Conservation (phyloP, 2,329 filamentous ascomycete genomes). For the Fusarium nematophilum region DNA sequence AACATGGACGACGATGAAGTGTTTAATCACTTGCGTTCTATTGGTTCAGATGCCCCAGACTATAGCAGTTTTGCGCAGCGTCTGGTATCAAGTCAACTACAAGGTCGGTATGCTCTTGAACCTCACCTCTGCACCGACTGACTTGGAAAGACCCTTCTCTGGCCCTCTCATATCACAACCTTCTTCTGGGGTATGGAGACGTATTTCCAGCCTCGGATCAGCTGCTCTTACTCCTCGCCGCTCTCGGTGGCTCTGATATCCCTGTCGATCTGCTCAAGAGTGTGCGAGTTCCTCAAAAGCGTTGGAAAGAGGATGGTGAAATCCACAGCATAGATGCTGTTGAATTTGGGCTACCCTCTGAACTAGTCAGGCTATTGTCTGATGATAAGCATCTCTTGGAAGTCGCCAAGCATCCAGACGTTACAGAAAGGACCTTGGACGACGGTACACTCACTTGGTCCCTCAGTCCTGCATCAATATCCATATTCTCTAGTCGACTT, state of each 20-base stretch:
- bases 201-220: slow-evolving; percentile 40
- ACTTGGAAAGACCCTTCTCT: slow-evolving; percentile 21
- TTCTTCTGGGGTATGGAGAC: slow-evolving; percentile 42
- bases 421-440: slow-evolving; percentile 27
- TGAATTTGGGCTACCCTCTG: slow-evolving; percentile 39
- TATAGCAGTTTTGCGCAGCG: slow-evolving; percentile 38
- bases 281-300: slow-evolving; percentile 30
- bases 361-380: slow-evolving; percentile 32
- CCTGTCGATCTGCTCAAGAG: slow-evolving; percentile 40
- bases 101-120: neutral
- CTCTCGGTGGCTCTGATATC: slow-evolving; percentile 37
- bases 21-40: slow-evolving; percentile 42
- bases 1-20: slow-evolving; percentile 48
- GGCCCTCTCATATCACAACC: slow-evolving; percentile 36
- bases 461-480: slow-evolving; percentile 17
- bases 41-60: slow-evolving; percentile 28
- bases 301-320: slow-evolving; percentile 45
- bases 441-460: slow-evolving; percentile 37
- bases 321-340: slow-evolving; percentile 36
- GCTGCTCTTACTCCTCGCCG: slow-evolving; percentile 39
- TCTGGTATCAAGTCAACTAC: slow-evolving; percentile 37
- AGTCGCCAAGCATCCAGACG: slow-evolving; percentile 14
- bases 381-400: slow-evolving; percentile 21
- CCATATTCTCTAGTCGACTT: neutral
- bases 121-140: neutral